A percentile compares a stretch with the other conserved stretches of the same genome.
phyloP scores from a whole-genome alignment of 345 rosid genomes.

The Punica granatum region DNA sequence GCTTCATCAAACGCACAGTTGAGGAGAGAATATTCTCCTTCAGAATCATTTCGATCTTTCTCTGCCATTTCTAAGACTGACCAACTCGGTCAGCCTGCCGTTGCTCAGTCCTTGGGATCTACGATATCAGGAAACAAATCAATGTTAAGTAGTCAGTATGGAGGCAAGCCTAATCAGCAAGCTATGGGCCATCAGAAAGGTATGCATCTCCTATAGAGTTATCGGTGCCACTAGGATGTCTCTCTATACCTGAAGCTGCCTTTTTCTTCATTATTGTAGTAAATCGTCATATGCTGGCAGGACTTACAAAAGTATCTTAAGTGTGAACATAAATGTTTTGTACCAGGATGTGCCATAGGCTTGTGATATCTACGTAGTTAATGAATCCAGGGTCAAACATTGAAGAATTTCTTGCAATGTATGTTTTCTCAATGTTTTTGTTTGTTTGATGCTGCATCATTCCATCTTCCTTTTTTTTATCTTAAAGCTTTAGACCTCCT shows the following conservation, averaged over 20 bases:
- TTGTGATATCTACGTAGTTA: too few species aligned
- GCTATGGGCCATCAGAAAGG: slow-evolving; percentile 57
- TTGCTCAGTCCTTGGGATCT: slow-evolving; percentile 35
- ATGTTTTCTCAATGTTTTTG: too few species aligned
- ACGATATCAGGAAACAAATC: slow-evolving; percentile 38
- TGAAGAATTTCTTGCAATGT: too few species aligned
- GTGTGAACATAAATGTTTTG: too few species aligned
- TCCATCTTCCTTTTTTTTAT: too few species aligned
- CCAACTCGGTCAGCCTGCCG: slow-evolving; percentile 35
- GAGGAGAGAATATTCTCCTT: slow-evolving; percentile 40
- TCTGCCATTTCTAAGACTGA: slow-evolving; percentile 47
- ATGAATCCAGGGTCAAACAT: too few species aligned
- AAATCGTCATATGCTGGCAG: too few species aligned
- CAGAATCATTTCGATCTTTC: slow-evolving; percentile 50
- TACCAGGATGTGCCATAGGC: too few species aligned
- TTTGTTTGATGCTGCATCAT: too few species aligned
- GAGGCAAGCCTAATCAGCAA: slow-evolving; percentile 48
- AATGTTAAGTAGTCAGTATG: slow-evolving; percentile 37
- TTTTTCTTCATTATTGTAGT: neutral
- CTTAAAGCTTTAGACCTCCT: too few species aligned
- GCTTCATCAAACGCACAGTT: slow-evolving; percentile 37
- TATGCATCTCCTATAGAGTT: slow-evolving; percentile 8
- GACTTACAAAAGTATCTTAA: too few species aligned
- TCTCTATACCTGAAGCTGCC: neutral
- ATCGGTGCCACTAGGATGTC: neutral